Percentiles rank a stretch among this genome's conserved stretches.
Evolutionary conservation across 345 rosid species (phyloP).

Genomic region (Populus pruinosa): DNA sequence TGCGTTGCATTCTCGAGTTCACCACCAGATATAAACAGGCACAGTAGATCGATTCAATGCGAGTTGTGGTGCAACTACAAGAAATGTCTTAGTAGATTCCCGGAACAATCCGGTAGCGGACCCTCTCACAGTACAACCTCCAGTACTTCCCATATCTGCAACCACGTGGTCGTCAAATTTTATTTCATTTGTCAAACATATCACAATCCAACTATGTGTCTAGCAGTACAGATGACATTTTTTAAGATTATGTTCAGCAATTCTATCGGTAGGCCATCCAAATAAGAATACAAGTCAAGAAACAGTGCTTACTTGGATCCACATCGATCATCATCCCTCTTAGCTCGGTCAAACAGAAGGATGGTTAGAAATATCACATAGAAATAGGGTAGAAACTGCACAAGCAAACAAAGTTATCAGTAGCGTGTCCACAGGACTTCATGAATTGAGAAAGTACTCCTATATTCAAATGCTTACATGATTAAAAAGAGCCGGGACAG

Average conservation of each 20-base stretch:
- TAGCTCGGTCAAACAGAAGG: conserved; percentile 91
- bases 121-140: conserved; percentile 80
- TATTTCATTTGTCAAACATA: neutral
- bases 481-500: conserved; percentile 77
- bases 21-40: neutral
- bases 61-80: neutral
- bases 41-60: neutral
- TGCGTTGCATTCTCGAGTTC: neutral
- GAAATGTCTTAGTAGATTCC: conserved; percentile 56
- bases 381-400: conserved; percentile 91
- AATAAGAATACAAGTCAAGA: neutral
- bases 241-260: neutral
- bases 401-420: conserved; percentile 14
- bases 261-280: neutral
- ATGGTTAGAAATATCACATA: conserved; percentile 82
- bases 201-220: neutral
- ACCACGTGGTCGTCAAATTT: neutral
- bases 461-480: conserved; percentile 47
- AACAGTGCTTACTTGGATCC: conserved; percentile 68
- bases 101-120: conserved; percentile 63
- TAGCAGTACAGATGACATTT: neutral
- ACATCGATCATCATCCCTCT: conserved; percentile 91
- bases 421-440: neutral
- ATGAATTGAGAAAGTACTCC: neutral
- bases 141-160: conserved; percentile 84